Evolutionary conservation across 352 stramenopile genomes (phyloP).

Genomic region (Globisporangium parvum): DNA sequence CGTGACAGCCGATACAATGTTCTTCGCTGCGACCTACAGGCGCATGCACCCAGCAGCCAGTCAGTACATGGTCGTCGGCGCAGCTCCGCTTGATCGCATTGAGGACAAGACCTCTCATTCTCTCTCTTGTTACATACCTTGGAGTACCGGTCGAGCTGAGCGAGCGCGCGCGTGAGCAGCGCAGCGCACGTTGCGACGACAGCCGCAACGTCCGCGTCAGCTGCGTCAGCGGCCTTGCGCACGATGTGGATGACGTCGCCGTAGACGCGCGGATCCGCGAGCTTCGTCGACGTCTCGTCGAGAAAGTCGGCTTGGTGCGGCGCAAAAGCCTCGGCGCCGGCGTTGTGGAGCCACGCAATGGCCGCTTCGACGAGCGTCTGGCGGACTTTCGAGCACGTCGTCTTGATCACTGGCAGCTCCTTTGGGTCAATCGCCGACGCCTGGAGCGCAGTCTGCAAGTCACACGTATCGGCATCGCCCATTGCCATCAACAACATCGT

Average conservation of each 20-base stretch:
- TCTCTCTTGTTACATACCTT: constrained; percentile 30
- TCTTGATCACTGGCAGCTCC: constrained; percentile 40
- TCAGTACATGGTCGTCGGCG: background rate
- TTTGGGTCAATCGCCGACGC: constrained; percentile 24
- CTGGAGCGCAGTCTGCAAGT: constrained; percentile 24
- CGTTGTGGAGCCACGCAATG: constrained; percentile 60
- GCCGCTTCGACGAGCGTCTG: constrained; percentile 60
- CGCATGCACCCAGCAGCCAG: background rate
- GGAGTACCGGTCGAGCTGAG: constrained; percentile 66
- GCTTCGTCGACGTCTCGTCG: constrained; percentile 46
- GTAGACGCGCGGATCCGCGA: constrained; percentile 67
- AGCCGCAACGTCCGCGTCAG: constrained; percentile 19
- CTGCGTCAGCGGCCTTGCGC: constrained; percentile 8
- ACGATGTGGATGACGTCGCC: constrained; percentile 49
- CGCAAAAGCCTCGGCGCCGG: constrained; percentile 23
- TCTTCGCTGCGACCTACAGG: constrained; percentile 27
- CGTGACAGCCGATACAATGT: constrained; percentile 50
- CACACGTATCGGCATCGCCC: too few relatives aligned
- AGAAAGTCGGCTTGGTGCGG: constrained; percentile 37
- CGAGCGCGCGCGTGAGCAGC: constrained; percentile 39
- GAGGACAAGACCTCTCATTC: too few relatives aligned
- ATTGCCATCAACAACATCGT: too few relatives aligned
- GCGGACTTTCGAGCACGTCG: constrained; percentile 45
- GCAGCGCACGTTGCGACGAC: constrained; percentile 20
- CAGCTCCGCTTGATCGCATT: background rate